These are phyloP conservation scores for Microsporum ferrugineum DNA, from an alignment of 2,329 filamentous ascomycete genomes.

Conservation along the genomic window DNA sequence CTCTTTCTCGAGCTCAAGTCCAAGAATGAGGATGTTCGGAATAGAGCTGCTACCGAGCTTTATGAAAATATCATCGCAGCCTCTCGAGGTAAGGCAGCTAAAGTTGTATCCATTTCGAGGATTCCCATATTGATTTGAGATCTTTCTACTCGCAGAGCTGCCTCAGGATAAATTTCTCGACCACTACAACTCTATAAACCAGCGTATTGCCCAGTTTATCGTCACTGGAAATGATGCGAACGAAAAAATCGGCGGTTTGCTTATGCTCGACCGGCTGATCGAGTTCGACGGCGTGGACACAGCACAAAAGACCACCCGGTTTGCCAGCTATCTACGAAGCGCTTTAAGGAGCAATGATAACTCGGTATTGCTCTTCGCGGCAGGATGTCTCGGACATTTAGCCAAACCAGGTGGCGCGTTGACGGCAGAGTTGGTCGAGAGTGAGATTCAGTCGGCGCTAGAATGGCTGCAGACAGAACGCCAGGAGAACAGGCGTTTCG, in stretches of 20 bases:
- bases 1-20: constrained; percentile 48
- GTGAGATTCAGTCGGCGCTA: constrained; percentile 87
- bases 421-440: constrained; percentile 90
- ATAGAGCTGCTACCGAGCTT: constrained; percentile 40
- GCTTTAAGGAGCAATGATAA: constrained; percentile 86
- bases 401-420: constrained; percentile 86
- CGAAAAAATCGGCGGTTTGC: constrained; percentile 82
- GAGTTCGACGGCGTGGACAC: constrained; percentile 94
- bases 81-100: constrained; percentile 31
- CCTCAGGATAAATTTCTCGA: constrained; percentile 65
- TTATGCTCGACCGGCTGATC: constrained; percentile 83
- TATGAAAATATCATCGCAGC: constrained; percentile 36
- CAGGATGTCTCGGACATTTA: constrained; percentile 76
- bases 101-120: neutral
- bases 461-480: constrained; percentile 96
- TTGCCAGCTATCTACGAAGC: constrained; percentile 77
- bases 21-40: constrained; percentile 41
- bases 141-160: constrained; percentile 48
- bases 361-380: constrained; percentile 79
- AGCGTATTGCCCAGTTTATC: constrained; percentile 59
- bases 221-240: constrained; percentile 75
- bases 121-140: neutral
- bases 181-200: constrained; percentile 56
- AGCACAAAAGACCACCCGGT: constrained; percentile 85
- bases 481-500: constrained; percentile 85